Evolutionary conservation across 768 basidiomycete genomes (phyloP).

Genomic region (Lactifluus subvellereus): DNA sequence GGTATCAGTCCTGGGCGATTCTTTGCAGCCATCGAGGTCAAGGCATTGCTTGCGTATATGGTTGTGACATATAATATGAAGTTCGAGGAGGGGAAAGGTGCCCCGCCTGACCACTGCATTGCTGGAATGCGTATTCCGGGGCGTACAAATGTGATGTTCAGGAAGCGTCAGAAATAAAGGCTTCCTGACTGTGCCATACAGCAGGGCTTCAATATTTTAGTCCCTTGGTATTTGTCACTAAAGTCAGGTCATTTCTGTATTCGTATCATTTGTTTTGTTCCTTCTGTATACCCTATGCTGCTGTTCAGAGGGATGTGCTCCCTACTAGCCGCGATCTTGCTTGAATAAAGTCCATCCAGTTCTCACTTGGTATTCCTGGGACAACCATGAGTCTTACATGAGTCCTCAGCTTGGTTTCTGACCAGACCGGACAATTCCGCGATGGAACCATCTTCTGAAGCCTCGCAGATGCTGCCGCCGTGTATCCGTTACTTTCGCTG

Average conservation of each 20-base stretch:
- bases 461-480: too few species aligned
- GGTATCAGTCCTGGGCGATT: constrained; percentile 33
- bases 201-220: neutral
- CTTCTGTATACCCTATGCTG: neutral
- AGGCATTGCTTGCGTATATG: constrained; percentile 32
- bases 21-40: constrained; percentile 34
- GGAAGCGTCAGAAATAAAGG: neutral
- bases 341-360: neutral
- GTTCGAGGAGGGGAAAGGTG: constrained; percentile 24
- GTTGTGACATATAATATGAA: constrained; percentile 32
- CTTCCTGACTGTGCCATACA: neutral
- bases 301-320: neutral
- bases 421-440: neutral
- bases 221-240: neutral
- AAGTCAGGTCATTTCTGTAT: too few species aligned
- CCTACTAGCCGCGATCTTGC: neutral
- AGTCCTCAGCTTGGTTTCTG: neutral
- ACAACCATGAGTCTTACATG: neutral
- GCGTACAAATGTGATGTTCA: neutral
- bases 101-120: neutral
- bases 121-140: neutral
- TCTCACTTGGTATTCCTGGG: neutral
- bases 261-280: neutral
- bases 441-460: too few species aligned
- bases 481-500: neutral